These are phyloP conservation scores for Hyphopichia pseudoburtonii DNA, from an alignment of 1,139 yeast species.

Conservation along the genomic window DNA sequence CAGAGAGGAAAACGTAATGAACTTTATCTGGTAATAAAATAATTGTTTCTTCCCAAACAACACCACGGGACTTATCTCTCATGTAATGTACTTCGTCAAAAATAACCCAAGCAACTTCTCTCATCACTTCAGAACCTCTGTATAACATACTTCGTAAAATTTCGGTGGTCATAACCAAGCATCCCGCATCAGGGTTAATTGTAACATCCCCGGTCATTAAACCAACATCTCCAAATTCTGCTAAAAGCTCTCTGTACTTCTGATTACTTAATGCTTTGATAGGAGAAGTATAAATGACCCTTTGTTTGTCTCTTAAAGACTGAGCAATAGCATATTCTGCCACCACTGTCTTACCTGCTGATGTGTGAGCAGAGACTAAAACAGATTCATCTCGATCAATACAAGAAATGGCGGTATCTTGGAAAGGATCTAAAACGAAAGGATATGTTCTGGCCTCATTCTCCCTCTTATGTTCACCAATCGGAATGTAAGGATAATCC, in stretches of 20 bases:
- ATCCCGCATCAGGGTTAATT: constrained; percentile 94
- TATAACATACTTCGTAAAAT: constrained; percentile 90
- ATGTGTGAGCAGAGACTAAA: constrained; percentile 95
- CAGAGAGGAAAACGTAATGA: constrained; percentile 81
- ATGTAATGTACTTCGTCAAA: constrained; percentile 97
- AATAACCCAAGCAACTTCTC: constrained; percentile 96
- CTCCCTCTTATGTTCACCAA: constrained; percentile 75
- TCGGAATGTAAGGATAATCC: constrained; percentile 81
- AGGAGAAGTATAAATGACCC: constrained; percentile 96
- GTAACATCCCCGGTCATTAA: constrained; percentile 98
- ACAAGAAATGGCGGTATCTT: constrained; percentile 92
- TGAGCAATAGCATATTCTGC: constrained; percentile 99
- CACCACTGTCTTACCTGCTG: constrained; percentile 98
- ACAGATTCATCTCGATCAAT: constrained; percentile 95
- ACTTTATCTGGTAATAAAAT: constrained; percentile 95
- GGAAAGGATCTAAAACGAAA: constrained; percentile 91
- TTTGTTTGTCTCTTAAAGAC: constrained; percentile 83
- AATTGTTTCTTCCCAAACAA: constrained; percentile 99
- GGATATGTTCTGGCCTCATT: constrained; percentile 88
- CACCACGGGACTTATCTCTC: constrained; percentile 96
- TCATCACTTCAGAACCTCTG: constrained; percentile 90
- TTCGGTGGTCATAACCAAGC: constrained; percentile 97
- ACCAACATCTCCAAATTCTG: constrained; percentile 95
- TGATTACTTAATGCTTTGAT: constrained; percentile 96
- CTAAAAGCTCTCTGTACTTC: constrained; percentile 88